These are phyloP conservation scores for Peltaster fructicola DNA, from an alignment of 2,329 filamentous ascomycete genomes.

Conservation along the genomic window DNA sequence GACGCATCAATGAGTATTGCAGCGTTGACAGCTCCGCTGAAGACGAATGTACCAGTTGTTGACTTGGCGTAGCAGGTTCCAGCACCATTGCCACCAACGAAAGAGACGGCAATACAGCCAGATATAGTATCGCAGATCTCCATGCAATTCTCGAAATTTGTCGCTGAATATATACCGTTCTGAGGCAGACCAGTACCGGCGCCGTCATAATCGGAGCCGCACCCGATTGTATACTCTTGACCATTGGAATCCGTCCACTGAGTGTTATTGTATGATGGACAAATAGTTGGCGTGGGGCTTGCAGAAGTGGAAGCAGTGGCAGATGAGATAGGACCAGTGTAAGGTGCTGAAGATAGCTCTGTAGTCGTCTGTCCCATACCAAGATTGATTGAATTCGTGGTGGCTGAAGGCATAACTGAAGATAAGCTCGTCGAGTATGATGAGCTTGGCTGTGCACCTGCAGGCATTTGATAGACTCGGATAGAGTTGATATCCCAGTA, in stretches of 20 bases:
- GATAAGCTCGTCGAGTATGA: constrained; percentile 13
- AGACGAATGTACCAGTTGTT: constrained; percentile 2
- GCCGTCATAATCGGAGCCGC: constrained; percentile 6
- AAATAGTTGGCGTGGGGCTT: constrained; percentile 6
- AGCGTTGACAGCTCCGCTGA: constrained; percentile 6
- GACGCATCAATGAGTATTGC: constrained; percentile 2
- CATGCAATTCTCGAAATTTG: constrained; percentile 9
- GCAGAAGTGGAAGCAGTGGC: constrained; percentile 3
- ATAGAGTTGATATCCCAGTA: constrained; percentile 27
- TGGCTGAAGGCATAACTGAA: constrained; percentile 8
- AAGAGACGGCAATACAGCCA: constrained; percentile 7
- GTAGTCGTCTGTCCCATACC: constrained; percentile 14
- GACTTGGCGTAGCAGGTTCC: constrained; percentile 10
- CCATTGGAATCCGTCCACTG: constrained; percentile 5
- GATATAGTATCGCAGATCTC: constrained; percentile 6
- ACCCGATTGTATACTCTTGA: constrained; percentile 5
- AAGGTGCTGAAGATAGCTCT: constrained; percentile 7
- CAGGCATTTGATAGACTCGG: constrained; percentile 21
- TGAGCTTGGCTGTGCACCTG: constrained; percentile 7
- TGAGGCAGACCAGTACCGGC: constrained; percentile 1
- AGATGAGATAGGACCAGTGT: constrained; percentile 14
- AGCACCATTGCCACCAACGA: constrained; percentile 8
- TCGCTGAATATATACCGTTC: not conserved
- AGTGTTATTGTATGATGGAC: constrained; percentile 6
- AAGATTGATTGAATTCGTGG: constrained; percentile 9